Evolutionary conservation across 169 alveolate species (phyloP), one percentile per base, ranked within the genome.

Genomic region (Babesia divergens): DNA sequence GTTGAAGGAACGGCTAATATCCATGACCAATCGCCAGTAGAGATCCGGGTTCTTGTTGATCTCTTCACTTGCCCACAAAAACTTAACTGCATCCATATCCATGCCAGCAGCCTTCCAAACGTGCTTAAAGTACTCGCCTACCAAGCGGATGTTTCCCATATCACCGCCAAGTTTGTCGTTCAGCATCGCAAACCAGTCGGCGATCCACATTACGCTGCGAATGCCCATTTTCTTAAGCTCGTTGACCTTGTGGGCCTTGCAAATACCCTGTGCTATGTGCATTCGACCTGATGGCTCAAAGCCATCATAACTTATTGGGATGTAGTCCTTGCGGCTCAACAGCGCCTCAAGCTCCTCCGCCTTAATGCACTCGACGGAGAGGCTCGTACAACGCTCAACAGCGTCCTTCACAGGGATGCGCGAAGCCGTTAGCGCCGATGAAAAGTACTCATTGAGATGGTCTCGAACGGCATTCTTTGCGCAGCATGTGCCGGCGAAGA

Each of bases 101-200:
- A 98, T 97, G 37, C 99, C 99, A 31, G 99, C 98, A 20, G 99
- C 99, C 84, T 93, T 96, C 99, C 99, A 98, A 8, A 96, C 96
- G 70, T 98, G 99, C 14, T 97, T 92, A 75, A 98, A 94, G 82
- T 98, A 98, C 82, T 95, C 92, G 6, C 99, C 99, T 2, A 97
- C 98, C 47, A 89, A 91, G 65, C 90, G 86, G 47, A 95, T 94
- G 89, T 97, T 97, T 46, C 93, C 91, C 44, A 97, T 65, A 66
- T 98, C 99, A 0, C 99, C 99, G 1, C 97, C 99, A 98, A 98
- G 93, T 84, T 98, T 98, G 80, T 97, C 96, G 83, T 98, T 98
- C 55, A 98, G 94, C 81, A 97, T 91, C 8, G 99, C 99, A 83
- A 96, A 97, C 99, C 99, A 98, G 76, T 98, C 99, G 3, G 99